Base-by-base conservation (phyloP, 805 yeast genomes). In the Lipomyces spencermartinsiae region DNA sequence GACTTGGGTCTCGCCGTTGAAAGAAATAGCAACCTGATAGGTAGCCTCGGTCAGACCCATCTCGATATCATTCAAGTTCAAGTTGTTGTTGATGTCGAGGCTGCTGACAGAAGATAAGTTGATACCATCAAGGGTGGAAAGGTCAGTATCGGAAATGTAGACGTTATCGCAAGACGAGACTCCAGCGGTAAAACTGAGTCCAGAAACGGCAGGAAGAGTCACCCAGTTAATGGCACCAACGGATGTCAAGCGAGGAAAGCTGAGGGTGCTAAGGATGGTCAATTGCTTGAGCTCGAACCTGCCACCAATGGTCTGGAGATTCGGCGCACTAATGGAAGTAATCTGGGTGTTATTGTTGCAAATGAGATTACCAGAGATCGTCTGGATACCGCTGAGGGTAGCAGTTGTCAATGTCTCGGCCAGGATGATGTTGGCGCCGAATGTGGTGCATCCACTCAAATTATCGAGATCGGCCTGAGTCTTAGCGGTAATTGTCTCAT, bases 81-180 rank as follows among this genome's bases (percentile, higher is more conserved):
- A 83, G 88, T 95, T 95, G 90, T 95, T 95, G 93, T 93, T 93
- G 77, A 95, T 86, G 84, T 94, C 75, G 77, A 81, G 76, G 63
- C 73, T 76, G 63, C 71, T 77, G 62, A 79, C 80, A 65, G 75
- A 67, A 59, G 76, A 70, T 58, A 81, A 76, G 73, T 80, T 75
- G 71, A 81, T 77, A 62, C 84, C 83, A 59, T 71, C 73, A 31
- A 80, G 77, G 72, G 80, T 65, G 78, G 77, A 60, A 74, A 81
- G 73, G 72, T 78, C 75, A 70, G 85, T 77, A 77, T 80, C 83
- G 66, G 83, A 76, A 71, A 82, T 78, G 78, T 83, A 78, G 74
- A 94, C 84, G 67, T 86, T 81, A 78, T 87, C 86, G 77, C 96
- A 93, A 74, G 88, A 83, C 75, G 91, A 84, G 76, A 95, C 86